phyloP scores from a whole-genome alignment of 352 stramenopile species.

The Phytopythium sindhum region DNA sequence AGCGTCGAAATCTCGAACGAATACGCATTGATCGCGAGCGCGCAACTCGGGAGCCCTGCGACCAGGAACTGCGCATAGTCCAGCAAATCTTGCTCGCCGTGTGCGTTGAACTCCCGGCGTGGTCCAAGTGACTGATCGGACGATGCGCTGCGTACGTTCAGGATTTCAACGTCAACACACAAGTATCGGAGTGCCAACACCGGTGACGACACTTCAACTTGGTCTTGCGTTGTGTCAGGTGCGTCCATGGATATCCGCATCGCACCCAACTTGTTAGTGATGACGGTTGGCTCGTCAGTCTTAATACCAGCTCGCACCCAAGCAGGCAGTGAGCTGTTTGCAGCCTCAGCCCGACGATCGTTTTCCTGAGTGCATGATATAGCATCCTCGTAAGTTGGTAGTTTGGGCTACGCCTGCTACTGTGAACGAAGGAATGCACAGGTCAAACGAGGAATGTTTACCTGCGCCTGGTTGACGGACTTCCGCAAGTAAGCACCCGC shows the following conservation, averaged over 20 bases:
- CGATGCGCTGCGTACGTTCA: not conserved
- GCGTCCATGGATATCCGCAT: not conserved
- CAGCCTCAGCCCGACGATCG: not conserved
- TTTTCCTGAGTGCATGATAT: not conserved
- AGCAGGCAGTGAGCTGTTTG: slow-evolving; percentile 56
- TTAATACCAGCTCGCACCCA: slow-evolving; percentile 40
- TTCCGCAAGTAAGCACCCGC: slow-evolving; percentile 50
- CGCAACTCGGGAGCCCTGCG: slow-evolving; percentile 40
- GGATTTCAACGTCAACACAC: slow-evolving; percentile 18
- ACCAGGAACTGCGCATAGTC: slow-evolving; percentile 53
- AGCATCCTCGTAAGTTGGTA: not conserved
- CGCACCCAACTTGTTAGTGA: not conserved
- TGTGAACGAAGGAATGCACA: not conserved
- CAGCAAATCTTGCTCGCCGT: slow-evolving; percentile 46
- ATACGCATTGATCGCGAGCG: slow-evolving; percentile 61
- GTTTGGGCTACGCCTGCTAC: not conserved
- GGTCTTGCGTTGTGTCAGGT: slow-evolving; percentile 3
- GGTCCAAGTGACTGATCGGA: not conserved
- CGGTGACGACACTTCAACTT: slow-evolving; percentile 37
- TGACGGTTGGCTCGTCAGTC: slow-evolving; percentile 2
- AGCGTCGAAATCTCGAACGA: slow-evolving; percentile 60
- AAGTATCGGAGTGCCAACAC: slow-evolving; percentile 50
- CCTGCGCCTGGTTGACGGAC: slow-evolving; percentile 28
- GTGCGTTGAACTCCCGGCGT: slow-evolving; percentile 35
- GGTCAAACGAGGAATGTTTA: not conserved